Evolutionary conservation across 495 filamentous ascomycete species (phyloP).

Genomic region (Pyrenopolyporus hunteri): DNA sequence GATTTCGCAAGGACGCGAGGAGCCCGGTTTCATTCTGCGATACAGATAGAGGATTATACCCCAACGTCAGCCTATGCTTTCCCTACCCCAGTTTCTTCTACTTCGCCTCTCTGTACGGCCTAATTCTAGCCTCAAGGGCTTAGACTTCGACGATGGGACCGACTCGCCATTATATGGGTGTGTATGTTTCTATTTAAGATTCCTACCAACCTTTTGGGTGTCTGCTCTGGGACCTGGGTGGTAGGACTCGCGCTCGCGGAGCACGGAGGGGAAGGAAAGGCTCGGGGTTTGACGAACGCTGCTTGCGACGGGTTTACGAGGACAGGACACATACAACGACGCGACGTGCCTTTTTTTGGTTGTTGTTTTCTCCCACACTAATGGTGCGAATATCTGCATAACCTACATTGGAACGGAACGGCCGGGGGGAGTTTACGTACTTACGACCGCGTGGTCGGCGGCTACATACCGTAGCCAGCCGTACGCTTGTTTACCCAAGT

Average conservation of each 20-base stretch:
- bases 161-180: not conserved
- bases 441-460: too few species aligned
- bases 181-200: not conserved
- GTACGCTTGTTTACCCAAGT: not conserved
- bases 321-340: constrained; percentile 28
- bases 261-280: not conserved
- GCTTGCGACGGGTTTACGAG: constrained; percentile 32
- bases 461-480: not conserved
- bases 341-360: constrained; percentile 15
- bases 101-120: not conserved
- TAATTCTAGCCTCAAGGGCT: constrained; percentile 2
- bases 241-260: constrained; percentile 1
- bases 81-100: constrained; percentile 12
- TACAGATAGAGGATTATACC: constrained; percentile 42
- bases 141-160: constrained; percentile 10
- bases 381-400: constrained; percentile 17
- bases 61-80: constrained; percentile 18
- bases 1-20: constrained; percentile 29
- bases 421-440: constrained; percentile 11
- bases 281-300: constrained; percentile 20
- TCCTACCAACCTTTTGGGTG: not conserved
- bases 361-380: not conserved
- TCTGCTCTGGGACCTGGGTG: not conserved
- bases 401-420: constrained; percentile 26
- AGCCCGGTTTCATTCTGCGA: constrained; percentile 22